A percentile compares a stretch with the other conserved stretches of the same genome.
phyloP scores from a whole-genome alignment of 106 monocot genomes.

The Platanthera guangdongensis region DNA sequence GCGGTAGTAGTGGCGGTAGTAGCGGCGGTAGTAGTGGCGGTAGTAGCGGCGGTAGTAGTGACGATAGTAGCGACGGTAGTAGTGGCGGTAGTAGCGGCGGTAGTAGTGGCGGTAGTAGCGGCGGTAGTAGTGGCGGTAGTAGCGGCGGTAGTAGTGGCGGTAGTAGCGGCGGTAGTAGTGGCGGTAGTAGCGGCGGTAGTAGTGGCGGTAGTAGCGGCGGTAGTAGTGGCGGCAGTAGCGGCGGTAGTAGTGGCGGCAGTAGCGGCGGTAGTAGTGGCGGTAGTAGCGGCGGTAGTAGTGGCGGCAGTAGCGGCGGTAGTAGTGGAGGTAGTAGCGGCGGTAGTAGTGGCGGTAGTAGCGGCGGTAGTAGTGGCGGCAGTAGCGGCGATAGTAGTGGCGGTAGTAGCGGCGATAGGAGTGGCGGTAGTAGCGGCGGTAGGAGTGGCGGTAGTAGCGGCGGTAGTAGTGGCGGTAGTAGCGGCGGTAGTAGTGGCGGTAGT shows the following conservation, averaged over 20 bases:
- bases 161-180: no score
- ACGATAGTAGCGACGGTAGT: no score
- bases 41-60: no score
- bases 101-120: no score
- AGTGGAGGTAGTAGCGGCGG: neutral
- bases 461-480: neutral
- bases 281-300: neutral
- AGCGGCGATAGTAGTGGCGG: neutral
- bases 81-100: no score
- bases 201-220: neutral
- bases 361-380: neutral
- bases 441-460: neutral
- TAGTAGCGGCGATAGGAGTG: neutral
- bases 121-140: no score
- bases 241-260: neutral
- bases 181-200: neutral
- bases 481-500: neutral
- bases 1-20: no score
- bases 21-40: no score
- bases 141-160: no score
- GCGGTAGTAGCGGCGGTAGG: neutral
- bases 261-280: neutral
- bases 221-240: neutral
- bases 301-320: neutral
- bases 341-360: neutral